Evolutionary conservation across 164 flowering plant species (phyloP), one percentile per base, ranked within the genome.

Genomic region (Nymphaea thermarum): DNA sequence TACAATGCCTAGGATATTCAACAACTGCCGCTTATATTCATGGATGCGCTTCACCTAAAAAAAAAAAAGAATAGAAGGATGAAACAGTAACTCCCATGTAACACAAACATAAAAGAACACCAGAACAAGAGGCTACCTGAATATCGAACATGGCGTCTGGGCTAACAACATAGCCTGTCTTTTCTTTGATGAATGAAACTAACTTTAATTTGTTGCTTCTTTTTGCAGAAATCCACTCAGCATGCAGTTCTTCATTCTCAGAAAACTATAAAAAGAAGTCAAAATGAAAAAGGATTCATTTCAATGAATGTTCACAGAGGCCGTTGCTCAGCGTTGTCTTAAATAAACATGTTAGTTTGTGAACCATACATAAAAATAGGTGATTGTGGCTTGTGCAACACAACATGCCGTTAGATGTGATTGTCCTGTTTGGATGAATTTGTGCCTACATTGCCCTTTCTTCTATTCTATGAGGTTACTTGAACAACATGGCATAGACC

Each of bases 91-190:
- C 36, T 25, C 36, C 36, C 36, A 25, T 1, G 36, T 25, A 25
- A 25, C 36, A 1, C 36, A 25, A 25, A 25, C 36, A 25, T 25
- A 25, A 25, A 25, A 25, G 36, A 51, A 4, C 14, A 8, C 14
- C 57, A 51, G 57, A 8, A 51, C 3, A 3, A 51, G 57, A 51
- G 15, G 64, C 10, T 62, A 88, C 98, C 96, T 93, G 98, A 67
- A 93, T 75, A 71, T 93, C 98, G 76, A 90, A 93, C 96, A 93
- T 85, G 60, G 94, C 89, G 76, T 89, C 94, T 63, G 97, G 87
- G 72, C 86, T 93, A 59, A 93, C 86, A 64, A 76, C 51, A 74
- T 93, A 93, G 36, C 98, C 98, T 47, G 98, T 93, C 79, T 77
- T 93, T 67, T 90, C 91, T 77, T 84, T 89, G 55, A 93, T 69